phyloP scores from a whole-genome alignment of 2,329 filamentous ascomycete genomes.

The Didymella sp. region DNA sequence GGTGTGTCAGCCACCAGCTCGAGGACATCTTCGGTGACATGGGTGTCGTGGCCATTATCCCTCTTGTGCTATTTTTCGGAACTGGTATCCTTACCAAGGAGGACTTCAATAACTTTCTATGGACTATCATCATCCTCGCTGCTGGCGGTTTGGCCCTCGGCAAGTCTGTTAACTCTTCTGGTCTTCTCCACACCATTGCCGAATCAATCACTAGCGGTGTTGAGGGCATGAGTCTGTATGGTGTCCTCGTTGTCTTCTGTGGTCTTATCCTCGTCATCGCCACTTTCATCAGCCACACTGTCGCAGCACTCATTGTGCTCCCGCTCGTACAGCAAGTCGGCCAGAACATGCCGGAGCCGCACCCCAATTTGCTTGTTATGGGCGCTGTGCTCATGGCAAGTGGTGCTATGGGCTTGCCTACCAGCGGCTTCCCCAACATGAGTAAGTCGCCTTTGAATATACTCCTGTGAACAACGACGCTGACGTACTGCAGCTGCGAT shows the following conservation, averaged over 20 bases:
- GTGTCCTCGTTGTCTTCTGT: conserved; percentile 85
- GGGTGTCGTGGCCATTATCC: conserved; percentile 97
- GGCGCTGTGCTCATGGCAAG: conserved; percentile 93
- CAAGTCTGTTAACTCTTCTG: conserved; percentile 92
- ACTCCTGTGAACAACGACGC: neutral
- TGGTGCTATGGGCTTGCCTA: conserved; percentile 96
- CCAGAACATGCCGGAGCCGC: conserved; percentile 80
- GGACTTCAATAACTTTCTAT: conserved; percentile 99
- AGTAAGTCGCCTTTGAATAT: conserved; percentile 69
- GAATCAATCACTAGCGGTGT: conserved; percentile 75
- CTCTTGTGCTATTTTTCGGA: conserved; percentile 94
- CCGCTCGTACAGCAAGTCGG: conserved; percentile 90
- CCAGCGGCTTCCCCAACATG: conserved; percentile 98
- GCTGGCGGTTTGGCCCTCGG: conserved; percentile 91
- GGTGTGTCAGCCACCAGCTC: conserved; percentile 91
- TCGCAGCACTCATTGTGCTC: conserved; percentile 92
- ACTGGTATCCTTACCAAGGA: conserved; percentile 96
- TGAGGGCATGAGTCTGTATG: conserved; percentile 81
- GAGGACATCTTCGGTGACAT: conserved; percentile 92
- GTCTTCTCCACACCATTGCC: conserved; percentile 88
- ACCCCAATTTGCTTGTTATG: conserved; percentile 96
- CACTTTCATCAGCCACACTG: conserved; percentile 97
- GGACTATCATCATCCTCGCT: conserved; percentile 99
- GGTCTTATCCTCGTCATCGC: conserved; percentile 87
- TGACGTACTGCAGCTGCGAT: conserved; percentile 74